Conservation (phyloP, 2,329 filamentous ascomycete genomes). For the Arachnomyces sp. region DNA sequence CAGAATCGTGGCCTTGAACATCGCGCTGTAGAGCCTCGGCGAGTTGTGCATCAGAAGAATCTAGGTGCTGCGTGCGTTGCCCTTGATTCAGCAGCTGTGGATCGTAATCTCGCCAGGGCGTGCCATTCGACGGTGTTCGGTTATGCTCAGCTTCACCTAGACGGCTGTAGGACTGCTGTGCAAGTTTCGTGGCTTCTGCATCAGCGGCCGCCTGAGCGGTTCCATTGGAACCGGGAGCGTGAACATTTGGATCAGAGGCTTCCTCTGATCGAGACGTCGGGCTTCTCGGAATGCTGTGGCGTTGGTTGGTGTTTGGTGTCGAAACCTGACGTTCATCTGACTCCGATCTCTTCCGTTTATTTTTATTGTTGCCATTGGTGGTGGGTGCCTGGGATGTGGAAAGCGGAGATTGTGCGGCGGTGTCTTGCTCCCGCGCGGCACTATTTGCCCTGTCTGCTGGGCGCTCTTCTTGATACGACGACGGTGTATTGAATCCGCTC, state of each 20-base stretch:
- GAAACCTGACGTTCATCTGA: constrained; percentile 45
- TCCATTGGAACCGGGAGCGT: constrained; percentile 15
- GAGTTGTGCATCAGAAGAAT: constrained; percentile 44
- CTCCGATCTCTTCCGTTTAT: constrained; percentile 60
- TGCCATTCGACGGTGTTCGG: not conserved
- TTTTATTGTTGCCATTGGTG: constrained; percentile 38
- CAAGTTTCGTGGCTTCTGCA: constrained; percentile 10
- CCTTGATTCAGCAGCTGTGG: constrained; percentile 38
- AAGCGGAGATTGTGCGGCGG: constrained; percentile 13
- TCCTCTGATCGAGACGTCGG: constrained; percentile 34
- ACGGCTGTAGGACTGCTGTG: constrained; percentile 2
- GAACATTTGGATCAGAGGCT: constrained; percentile 16
- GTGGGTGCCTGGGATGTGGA: constrained; percentile 18
- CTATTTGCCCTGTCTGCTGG: constrained; percentile 44
- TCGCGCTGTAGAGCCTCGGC: constrained; percentile 47
- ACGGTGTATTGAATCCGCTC: constrained; percentile 17
- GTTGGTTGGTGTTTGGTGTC: constrained; percentile 30
- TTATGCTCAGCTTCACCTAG: not conserved
- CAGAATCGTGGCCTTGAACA: constrained; percentile 34
- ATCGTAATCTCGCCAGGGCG: constrained; percentile 33
- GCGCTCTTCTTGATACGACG: constrained; percentile 34
- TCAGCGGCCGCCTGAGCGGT: constrained; percentile 12
- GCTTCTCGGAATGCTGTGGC: constrained; percentile 27
- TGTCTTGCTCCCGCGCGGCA: constrained; percentile 17
- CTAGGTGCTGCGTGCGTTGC: constrained; percentile 38